phyloP scores from a whole-genome alignment of 768 basidiomycete genomes.

The Mrakia hoshinonis region DNA sequence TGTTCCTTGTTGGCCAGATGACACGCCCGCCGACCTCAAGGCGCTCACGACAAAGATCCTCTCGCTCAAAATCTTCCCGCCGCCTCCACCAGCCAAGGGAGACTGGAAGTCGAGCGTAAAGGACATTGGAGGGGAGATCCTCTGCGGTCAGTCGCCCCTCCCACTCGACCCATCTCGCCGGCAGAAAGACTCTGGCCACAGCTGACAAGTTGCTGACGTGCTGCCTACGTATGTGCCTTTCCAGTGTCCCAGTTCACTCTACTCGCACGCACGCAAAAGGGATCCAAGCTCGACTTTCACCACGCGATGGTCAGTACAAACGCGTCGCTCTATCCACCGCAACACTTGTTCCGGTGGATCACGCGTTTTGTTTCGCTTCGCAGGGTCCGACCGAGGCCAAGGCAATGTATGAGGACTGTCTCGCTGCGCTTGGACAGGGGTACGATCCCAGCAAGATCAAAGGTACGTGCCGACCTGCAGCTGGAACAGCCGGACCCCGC shows the following conservation, averaged over 20 bases:
- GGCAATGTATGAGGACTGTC: conserved; percentile 61
- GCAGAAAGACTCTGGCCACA: too few relatives aligned
- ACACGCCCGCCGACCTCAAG: conserved; percentile 64
- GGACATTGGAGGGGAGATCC: conserved; percentile 79
- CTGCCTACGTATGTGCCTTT: conserved; percentile 6
- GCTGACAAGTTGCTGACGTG: too few relatives aligned
- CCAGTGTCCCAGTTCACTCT: conserved; percentile 81
- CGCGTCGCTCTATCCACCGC: background rate
- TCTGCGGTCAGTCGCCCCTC: conserved; percentile 52
- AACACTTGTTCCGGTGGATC: background rate
- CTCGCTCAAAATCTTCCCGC: conserved; percentile 53
- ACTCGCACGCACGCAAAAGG: conserved; percentile 75
- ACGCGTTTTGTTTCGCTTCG: background rate
- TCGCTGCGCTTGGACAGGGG: conserved; percentile 55
- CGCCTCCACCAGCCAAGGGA: conserved; percentile 21
- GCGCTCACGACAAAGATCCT: conserved; percentile 74
- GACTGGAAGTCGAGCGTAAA: conserved; percentile 76
- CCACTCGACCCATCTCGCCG: background rate
- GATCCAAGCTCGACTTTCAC: conserved; percentile 87
- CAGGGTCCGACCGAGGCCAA: conserved; percentile 35
- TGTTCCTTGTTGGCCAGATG: conserved; percentile 53
- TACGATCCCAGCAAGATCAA: conserved; percentile 71
- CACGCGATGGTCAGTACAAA: conserved; percentile 65
- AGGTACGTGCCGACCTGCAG: conserved; percentile 48
- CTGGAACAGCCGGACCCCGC: too few relatives aligned